Conservation (phyloP, 805 yeast species). For the Yarrowia bubula region DNA sequence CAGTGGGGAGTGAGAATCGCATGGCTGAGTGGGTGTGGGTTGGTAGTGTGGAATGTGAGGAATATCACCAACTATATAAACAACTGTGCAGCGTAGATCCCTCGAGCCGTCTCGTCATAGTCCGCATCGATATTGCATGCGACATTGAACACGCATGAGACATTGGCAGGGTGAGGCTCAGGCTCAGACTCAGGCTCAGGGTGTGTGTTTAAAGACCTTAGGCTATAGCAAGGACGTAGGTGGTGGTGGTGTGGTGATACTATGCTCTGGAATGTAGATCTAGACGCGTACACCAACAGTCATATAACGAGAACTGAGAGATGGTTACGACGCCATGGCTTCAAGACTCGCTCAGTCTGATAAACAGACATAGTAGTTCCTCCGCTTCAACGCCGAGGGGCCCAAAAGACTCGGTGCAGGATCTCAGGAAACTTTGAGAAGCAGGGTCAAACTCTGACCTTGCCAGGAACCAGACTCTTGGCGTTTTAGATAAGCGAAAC, state of each 20-base stretch:
- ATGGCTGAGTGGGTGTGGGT: background rate
- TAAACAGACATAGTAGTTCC: too few relatives aligned
- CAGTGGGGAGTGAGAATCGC: background rate
- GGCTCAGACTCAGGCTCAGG: background rate
- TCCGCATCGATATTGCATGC: background rate
- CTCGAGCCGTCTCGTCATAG: background rate
- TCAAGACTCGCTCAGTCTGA: too few relatives aligned
- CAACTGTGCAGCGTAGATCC: background rate
- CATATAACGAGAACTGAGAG: too few relatives aligned
- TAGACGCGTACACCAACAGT: too few relatives aligned
- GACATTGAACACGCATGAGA: background rate
- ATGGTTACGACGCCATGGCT: too few relatives aligned
- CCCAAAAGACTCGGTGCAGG: background rate
- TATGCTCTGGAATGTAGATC: too few relatives aligned
- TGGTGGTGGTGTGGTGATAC: too few relatives aligned
- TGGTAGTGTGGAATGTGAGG: too few relatives aligned
- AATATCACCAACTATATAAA: background rate
- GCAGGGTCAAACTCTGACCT: conserved; percentile 13
- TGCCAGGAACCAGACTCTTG: conserved; percentile 5
- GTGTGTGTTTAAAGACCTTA: background rate
- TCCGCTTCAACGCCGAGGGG: background rate
- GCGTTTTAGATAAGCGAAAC: background rate
- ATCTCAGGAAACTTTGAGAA: background rate
- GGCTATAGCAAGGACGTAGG: background rate
- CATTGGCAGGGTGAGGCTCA: background rate